These are phyloP conservation scores for Arthrobotrys pseudoclavata DNA, from an alignment of 2,329 filamentous ascomycete genomes.

Conservation along the genomic window DNA sequence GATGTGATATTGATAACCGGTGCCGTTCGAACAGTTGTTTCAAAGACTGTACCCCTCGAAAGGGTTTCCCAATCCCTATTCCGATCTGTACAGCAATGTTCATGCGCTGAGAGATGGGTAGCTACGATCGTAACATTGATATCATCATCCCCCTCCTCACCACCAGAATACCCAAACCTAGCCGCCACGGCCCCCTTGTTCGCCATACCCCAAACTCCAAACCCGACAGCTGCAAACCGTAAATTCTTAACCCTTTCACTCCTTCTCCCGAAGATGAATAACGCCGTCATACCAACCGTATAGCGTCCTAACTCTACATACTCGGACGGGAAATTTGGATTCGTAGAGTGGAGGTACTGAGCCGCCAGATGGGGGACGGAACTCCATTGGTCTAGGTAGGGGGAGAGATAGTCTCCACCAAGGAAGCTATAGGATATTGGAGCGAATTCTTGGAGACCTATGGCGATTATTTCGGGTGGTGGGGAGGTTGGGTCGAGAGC, in stretches of 20 bases:
- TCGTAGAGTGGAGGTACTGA: constrained; percentile 65
- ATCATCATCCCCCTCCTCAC: constrained; percentile 64
- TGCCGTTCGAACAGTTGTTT: constrained; percentile 60
- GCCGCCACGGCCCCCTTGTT: constrained; percentile 94
- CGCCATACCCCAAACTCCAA: constrained; percentile 88
- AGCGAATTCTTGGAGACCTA: constrained; percentile 87
- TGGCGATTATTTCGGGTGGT: constrained; percentile 76
- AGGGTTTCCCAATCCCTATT: constrained; percentile 92
- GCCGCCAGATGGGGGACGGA: constrained; percentile 79
- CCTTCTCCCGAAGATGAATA: constrained; percentile 84
- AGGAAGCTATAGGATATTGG: constrained; percentile 88
- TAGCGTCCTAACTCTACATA: constrained; percentile 80
- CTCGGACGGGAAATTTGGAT: constrained; percentile 64
- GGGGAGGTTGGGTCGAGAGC: constrained; percentile 70
- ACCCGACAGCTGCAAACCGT: constrained; percentile 84
- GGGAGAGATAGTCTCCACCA: constrained; percentile 81
- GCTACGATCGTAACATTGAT: constrained; percentile 85
- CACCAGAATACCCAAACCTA: constrained; percentile 73
- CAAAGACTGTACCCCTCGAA: constrained; percentile 83
- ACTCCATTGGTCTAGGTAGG: constrained; percentile 80
- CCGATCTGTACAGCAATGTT: constrained; percentile 79
- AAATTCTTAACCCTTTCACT: constrained; percentile 74
- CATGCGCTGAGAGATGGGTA: constrained; percentile 89
- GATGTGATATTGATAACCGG: constrained; percentile 56
- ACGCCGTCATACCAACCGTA: constrained; percentile 88